Evolutionary conservation across 495 filamentous ascomycete species (phyloP), one percentile per base, ranked within the genome.

Genomic region (Cudoniella acicularis): DNA sequence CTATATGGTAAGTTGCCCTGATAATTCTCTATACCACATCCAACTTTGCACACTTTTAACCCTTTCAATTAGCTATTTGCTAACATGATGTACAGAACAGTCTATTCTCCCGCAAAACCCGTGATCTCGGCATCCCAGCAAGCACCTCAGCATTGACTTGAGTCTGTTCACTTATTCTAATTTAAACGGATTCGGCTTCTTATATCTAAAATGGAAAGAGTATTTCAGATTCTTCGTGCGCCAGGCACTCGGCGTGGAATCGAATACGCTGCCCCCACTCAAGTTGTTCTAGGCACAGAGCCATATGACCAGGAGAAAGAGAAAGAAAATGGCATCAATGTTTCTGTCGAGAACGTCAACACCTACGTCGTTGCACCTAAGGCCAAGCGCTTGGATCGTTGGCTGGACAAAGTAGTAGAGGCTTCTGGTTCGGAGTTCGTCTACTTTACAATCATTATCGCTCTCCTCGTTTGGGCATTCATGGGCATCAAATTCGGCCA

Each of bases 401-500:
- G 69, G 71, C 65, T 73, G 0, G 71, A 73, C 45, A 51, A 24
- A 3, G 43, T 65, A 3, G 71, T 73, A 3, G 54, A 57, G 16
- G 23, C 63, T 0, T 68, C 70, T 23, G 72, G 72, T 1, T 72
- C 72, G 0, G 52, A 57, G 24, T 57, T 58, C 13, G 54, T 70
- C 11, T 74, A 71, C 50, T 64, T 64, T 24, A 55, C 63, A 1
- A 72, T 70, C 24, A 17, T 72, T 8, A 36, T 49, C 4, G 66
- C 62, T 2, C 62, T 74, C 24, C 40, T 72, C 0, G 43, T 53
- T 0, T 61, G 59, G 59, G 71, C 67, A 2, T 62, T 73, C 43
- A 57, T 73, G 27, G 71, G 70, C 1, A 70, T 71, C 52, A 59
- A 36, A 4, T 73, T 65, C 52, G 68, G 69, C 10, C 48, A 60